Base-by-base conservation (phyloP, 2,329 filamentous ascomycete species). In the Epichloe baconii region DNA sequence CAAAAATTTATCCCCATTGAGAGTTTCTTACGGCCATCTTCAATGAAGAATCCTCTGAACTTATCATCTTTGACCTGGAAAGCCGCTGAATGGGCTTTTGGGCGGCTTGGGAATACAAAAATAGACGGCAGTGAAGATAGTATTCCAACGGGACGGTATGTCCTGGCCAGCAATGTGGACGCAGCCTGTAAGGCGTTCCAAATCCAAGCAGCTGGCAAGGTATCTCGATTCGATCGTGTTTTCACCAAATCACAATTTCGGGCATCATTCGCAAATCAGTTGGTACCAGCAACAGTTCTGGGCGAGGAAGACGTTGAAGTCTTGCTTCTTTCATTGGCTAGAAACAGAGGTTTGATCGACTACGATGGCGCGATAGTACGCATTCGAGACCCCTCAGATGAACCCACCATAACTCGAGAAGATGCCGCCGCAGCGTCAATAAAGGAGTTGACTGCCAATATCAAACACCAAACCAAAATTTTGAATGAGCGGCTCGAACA, bases 391-490 rank as follows among this genome's bases (percentile, higher is more conserved):
- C 64, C 76, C 0, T 71, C 73, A 3, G 74, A 79, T 48, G 66
- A 70, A 44, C 53, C 62, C 1, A 58, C 59, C 0, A 83, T 97
- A 56, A 86, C 86, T 1, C 72, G 82, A 52, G 85, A 94, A 59
- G 93, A 98, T 68, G 72, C 74, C 4, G 85, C 87, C 1, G 87
- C 96, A 55, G 89, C 89, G 1, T 85, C 85, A 17, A 78, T 98
- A 10, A 91, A 90, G 61, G 80, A 86, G 26, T 75, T 95, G 11
- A 84, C 89, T 31, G 73, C 79, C 41, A 84, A 85, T 48, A 75
- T 98, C 15, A 82, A 85, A 54, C 78, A 82, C 19, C 81, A 95
- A 54, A 83, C 88, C 15, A 68, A 76, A 7, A 74, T 82, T 0
- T 75, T 97, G 40, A 77, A 75, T 48, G 70, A 70, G 10, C 84